Evolutionary conservation across 2,329 filamentous ascomycete species (phyloP), one percentile per base, ranked within the genome.

Genomic region (Cladosporium sp.): DNA sequence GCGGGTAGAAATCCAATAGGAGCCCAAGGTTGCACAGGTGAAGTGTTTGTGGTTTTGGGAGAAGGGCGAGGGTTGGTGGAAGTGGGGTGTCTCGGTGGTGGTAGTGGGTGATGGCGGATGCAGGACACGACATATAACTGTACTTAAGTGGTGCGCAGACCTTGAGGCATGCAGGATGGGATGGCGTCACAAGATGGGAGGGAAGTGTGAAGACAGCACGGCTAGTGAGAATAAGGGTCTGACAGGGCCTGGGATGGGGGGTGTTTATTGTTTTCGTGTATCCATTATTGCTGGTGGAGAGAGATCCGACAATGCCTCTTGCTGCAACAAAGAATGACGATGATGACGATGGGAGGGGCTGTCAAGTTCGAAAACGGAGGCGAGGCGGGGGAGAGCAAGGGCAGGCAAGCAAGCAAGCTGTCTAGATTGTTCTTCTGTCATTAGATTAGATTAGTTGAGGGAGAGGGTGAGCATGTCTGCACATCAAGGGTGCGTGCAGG

Each of bases 11-110:
- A 32, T 54, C 7, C 51, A 59, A 30, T 48, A 25, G 36, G 43
- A 21, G 57, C 57, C 57, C 36, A 59, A 59, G 32, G 57, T 59
- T 28, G 26, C 36, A 59, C 57, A 30, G n/a, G 21, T 26, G 51
- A 30, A 30, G n/a, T 32, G 51, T 32, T 21, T 25, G 26, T 32
- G n/a, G 28, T 32, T 57, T 57, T 18, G 32, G 32, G 32, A 39
- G 32, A 26, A 16, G 51, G 5, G 30, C 5, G 18, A 30, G 7
- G 21, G 32, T 21, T 25, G n/a, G 18, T 32, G 13, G 32, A 2
- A 26, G 54, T 39, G 54, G 54, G 51, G 51, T 54, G 51, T 21
- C 7, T 32, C n/a, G 51, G 51, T 54, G 32, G 28, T 32, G 51
- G 6, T 54, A 14, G 51, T 30, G 25, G 16, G 32, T 30, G 28